A percentile compares a stretch with the other conserved stretches of the same genome.
Evolutionary conservation across 2,329 filamentous ascomycete species (phyloP).

Genomic region (Epichloe amarillans): DNA sequence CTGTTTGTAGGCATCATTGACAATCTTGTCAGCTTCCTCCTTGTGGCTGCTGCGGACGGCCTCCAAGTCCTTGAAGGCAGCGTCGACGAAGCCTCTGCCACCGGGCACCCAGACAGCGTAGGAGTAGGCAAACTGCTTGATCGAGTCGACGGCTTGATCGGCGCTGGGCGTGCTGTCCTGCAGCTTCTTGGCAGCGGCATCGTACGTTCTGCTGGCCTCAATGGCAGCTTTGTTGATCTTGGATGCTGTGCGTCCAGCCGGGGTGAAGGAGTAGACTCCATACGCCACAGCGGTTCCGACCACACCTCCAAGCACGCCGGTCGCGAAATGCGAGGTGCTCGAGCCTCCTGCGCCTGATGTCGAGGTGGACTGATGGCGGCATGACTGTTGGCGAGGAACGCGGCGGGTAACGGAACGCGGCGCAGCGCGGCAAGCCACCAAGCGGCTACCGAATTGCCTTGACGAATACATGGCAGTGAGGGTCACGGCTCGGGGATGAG

Average conservation of each 20-base stretch:
- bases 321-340: slow-evolving; percentile 21
- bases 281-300: slow-evolving; percentile 29
- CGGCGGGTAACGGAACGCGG: slow-evolving; percentile 13
- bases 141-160: slow-evolving; percentile 51
- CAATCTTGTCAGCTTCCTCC: slow-evolving; percentile 55
- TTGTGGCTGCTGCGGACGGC: slow-evolving; percentile 52
- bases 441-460: slow-evolving; percentile 15
- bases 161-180: slow-evolving; percentile 50
- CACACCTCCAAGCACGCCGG: slow-evolving; percentile 31
- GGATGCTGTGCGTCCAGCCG: slow-evolving; percentile 26
- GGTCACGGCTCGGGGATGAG: background rate
- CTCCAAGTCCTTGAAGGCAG: slow-evolving; percentile 58
- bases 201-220: slow-evolving; percentile 47
- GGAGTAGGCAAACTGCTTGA: slow-evolving; percentile 51
- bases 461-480: slow-evolving; percentile 16
- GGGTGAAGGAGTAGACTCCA: slow-evolving; percentile 30
- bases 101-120: slow-evolving; percentile 64
- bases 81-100: slow-evolving; percentile 53
- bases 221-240: slow-evolving; percentile 34
- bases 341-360: slow-evolving; percentile 11
- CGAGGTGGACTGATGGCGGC: slow-evolving; percentile 29
- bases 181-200: slow-evolving; percentile 45
- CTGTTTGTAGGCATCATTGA: slow-evolving; percentile 53
- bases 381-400: slow-evolving; percentile 11
- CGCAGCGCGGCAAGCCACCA: slow-evolving; percentile 12